Base-by-base conservation (phyloP, 164 flowering plant species). In the Warburgia ugandensis region DNA sequence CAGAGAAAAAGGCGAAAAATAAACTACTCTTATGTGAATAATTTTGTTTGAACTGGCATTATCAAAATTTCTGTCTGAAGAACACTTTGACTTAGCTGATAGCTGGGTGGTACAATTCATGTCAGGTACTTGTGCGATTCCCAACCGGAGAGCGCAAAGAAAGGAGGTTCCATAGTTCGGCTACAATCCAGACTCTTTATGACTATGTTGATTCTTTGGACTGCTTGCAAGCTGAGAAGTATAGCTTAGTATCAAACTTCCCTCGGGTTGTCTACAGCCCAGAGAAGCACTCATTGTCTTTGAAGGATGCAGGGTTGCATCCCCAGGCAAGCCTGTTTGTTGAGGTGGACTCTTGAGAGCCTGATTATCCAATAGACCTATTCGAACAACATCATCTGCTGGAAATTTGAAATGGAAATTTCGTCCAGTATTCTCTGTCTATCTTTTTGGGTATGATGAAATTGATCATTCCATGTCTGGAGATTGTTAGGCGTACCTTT, bases 281-380 rank as follows among this genome's bases (percentile, higher is more conserved):
- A 23, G 94, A 92, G 9, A 92, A 86, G 71, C 73, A 57, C 21
- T 50, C 81, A 2, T 37, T 77, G 59, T 74, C 97, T 22, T 52
- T 92, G 73, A 79, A 78, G 58, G 94, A 86, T 68, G 91, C 89
- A 1, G 94, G 96, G 21, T 71, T 89, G 72, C 97, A 92, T 73
- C 95, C 97, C 55, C 99, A 92, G 66, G 99, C 94, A 58, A 83
- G 94, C 68, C 78, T 87, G 38, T 87, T 82, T 65, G 83, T 87
- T 58, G 90, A 87, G 72, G 66, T 75, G 45, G 70, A 75, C 61
- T 73, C 69, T 36, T 69, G 56, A 72, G 59, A 50, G 41, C 16
- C 49, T 21, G 20, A 28, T 36, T 19, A 12, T 25, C 25, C 47
- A 7, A 28, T 30, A 29, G 10, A 20, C 23, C n/a, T 16, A 1